Conservation (phyloP, 176 grass and related monocot genomes). For the Puccinellia tenuiflora region DNA sequence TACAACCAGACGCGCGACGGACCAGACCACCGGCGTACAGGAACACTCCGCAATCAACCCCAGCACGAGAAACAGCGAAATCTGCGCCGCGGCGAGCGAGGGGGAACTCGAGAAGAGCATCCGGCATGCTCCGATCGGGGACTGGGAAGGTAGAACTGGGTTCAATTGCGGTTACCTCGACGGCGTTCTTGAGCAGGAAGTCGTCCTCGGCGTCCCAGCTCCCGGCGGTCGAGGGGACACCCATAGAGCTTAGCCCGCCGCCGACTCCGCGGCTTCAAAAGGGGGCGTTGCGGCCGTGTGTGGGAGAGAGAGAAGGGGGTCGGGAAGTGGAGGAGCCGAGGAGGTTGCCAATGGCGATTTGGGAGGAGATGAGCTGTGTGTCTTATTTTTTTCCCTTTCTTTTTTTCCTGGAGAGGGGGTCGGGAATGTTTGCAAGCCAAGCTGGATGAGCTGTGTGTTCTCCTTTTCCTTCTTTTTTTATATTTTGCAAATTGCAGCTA, state of each 20-base stretch:
- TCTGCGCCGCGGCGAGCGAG: neutral
- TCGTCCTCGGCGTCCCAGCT: conserved; percentile 48
- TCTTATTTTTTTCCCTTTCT: neutral
- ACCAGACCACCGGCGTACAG: neutral
- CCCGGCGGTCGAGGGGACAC: conserved; percentile 1
- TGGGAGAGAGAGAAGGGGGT: neutral
- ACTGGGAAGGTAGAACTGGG: neutral
- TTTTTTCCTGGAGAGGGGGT: neutral
- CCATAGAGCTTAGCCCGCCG: conserved; percentile 17
- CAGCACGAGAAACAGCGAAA: neutral
- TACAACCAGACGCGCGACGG: neutral
- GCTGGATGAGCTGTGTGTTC: neutral
- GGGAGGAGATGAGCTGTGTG: neutral
- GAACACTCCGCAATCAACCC: neutral
- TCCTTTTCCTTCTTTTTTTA: neutral
- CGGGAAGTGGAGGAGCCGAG: neutral
- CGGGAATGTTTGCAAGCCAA: neutral
- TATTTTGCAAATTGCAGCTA: too few species aligned
- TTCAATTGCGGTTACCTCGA: conserved; percentile 40
- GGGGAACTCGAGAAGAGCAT: neutral
- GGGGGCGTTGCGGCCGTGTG: neutral
- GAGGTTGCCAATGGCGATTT: neutral
- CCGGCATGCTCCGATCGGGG: neutral
- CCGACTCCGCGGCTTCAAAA: too few species aligned
- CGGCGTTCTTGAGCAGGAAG: conserved; percentile 43